Evolutionary conservation across 1,284 basidiomycete genomes (phyloP).

Genomic region (Leucoagaricus sp.): DNA sequence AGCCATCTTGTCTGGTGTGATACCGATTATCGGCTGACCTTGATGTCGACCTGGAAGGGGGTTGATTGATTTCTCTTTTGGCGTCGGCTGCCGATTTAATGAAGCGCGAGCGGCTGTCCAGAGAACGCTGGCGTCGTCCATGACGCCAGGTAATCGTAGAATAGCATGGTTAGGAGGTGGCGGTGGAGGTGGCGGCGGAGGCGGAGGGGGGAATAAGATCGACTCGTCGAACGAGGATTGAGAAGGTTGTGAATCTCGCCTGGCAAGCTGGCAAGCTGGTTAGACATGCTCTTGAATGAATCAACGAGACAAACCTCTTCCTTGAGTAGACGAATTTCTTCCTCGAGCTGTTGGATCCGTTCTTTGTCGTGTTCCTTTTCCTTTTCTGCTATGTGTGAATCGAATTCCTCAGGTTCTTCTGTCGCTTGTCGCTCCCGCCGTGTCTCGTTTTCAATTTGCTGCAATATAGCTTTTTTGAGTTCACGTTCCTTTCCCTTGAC

Average conservation of each 20-base stretch:
- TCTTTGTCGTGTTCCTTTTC: constrained; percentile 44
- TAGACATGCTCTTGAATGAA: neutral
- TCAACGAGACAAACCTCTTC: constrained; percentile 51
- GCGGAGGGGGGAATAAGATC: constrained; percentile 23
- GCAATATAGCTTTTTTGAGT: constrained; percentile 51
- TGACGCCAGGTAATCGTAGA: constrained; percentile 31
- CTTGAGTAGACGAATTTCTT: constrained; percentile 61
- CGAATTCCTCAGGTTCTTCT: constrained; percentile 21
- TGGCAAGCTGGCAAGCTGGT: constrained; percentile 45
- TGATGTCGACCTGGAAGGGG: constrained; percentile 41
- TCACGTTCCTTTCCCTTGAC: constrained; percentile 63
- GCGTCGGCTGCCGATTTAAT: constrained; percentile 57
- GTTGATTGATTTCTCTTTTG: constrained; percentile 68
- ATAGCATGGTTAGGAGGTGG: constrained; percentile 38
- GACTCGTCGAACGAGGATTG: constrained; percentile 11
- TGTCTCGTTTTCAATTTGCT: constrained; percentile 47
- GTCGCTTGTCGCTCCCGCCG: constrained; percentile 33
- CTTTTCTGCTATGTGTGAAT: constrained; percentile 16
- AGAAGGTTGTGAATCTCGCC: constrained; percentile 36
- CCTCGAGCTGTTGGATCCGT: constrained; percentile 62
- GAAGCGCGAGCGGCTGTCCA: constrained; percentile 62
- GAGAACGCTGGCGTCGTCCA: constrained; percentile 38
- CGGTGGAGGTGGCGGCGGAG: constrained; percentile 50
- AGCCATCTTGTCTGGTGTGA: constrained; percentile 77
- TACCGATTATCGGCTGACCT: constrained; percentile 66